Evolutionary conservation across 495 filamentous ascomycete species (phyloP).

Genomic region (Aspergillus haitiensis): DNA sequence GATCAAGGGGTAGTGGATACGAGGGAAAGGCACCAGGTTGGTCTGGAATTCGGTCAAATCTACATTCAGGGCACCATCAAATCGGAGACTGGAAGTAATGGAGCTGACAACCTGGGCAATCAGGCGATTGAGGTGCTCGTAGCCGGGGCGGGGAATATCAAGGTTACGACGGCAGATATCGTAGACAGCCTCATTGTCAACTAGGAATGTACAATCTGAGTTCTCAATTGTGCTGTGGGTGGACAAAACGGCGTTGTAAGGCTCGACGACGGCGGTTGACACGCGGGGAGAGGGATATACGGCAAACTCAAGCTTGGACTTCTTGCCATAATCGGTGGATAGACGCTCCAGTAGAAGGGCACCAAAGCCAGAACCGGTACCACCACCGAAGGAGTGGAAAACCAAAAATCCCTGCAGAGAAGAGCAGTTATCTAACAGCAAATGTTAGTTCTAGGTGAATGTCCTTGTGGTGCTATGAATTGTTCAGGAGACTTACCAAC

Average conservation of each 20-base stretch:
- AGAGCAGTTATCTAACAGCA: conserved; percentile 73
- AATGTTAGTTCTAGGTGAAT: conserved; percentile 20
- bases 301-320: conserved; percentile 91
- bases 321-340: conserved; percentile 87
- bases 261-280: conserved; percentile 86
- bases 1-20: conserved; percentile 91
- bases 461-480: not conserved
- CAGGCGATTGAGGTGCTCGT: conserved; percentile 85
- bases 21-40: conserved; percentile 87
- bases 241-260: conserved; percentile 88
- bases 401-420: conserved; percentile 89
- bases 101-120: conserved; percentile 92
- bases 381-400: conserved; percentile 93
- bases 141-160: conserved; percentile 82
- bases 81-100: conserved; percentile 86
- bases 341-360: conserved; percentile 84
- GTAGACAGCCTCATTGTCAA: conserved; percentile 92
- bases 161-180: conserved; percentile 88
- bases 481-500: conserved; percentile 52
- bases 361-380: conserved; percentile 89
- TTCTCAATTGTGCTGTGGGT: conserved; percentile 95
- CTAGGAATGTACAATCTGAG: conserved; percentile 88
- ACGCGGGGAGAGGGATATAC: conserved; percentile 85
- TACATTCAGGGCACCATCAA: conserved; percentile 88
- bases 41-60: conserved; percentile 95